A percentile compares a stretch with the other conserved stretches of the same genome.
Conservation (phyloP, 169 alveolate species). For the Plasmodium billcollinsi region DNA sequence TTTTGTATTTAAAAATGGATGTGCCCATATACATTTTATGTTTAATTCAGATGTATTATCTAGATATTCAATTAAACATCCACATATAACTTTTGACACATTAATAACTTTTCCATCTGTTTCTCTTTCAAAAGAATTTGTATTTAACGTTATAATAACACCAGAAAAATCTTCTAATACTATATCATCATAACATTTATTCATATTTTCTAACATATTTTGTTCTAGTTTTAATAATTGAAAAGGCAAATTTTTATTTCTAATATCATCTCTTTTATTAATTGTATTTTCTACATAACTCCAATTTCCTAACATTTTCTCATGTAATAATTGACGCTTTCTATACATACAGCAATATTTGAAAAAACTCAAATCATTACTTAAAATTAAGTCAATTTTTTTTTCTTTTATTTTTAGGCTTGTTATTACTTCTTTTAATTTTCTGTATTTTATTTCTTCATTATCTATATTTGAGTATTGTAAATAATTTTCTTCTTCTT, state of each 20-base stretch:
- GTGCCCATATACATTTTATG: conserved; percentile 85
- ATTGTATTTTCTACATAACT: conserved; percentile 76
- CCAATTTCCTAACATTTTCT: conserved; percentile 84
- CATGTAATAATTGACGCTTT: conserved; percentile 82
- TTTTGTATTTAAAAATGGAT: conserved; percentile 84
- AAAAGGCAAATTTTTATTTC: conserved; percentile 86
- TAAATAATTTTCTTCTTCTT: conserved; percentile 45
- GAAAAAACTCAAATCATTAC: conserved; percentile 76
- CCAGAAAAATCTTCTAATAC: conserved; percentile 85
- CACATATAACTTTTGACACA: conserved; percentile 83
- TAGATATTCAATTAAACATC: conserved; percentile 85
- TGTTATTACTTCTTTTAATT: conserved; percentile 38
- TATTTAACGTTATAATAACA: conserved; percentile 84
- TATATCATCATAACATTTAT: conserved; percentile 82
- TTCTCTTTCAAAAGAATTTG: conserved; percentile 69
- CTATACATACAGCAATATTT: conserved; percentile 82
- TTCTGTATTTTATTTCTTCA: conserved; percentile 46
- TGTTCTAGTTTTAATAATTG: conserved; percentile 83
- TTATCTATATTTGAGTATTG: conserved; percentile 29
- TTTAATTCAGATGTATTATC: conserved; percentile 82
- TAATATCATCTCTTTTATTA: conserved; percentile 57
- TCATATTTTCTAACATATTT: conserved; percentile 80
- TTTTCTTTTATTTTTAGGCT: conserved; percentile 71
- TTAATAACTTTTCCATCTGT: conserved; percentile 46
- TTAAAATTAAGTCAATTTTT: conserved; percentile 74